Evolutionary conservation across 2,329 filamentous ascomycete genomes (phyloP).

Genomic region (Fusarium transvaalense): DNA sequence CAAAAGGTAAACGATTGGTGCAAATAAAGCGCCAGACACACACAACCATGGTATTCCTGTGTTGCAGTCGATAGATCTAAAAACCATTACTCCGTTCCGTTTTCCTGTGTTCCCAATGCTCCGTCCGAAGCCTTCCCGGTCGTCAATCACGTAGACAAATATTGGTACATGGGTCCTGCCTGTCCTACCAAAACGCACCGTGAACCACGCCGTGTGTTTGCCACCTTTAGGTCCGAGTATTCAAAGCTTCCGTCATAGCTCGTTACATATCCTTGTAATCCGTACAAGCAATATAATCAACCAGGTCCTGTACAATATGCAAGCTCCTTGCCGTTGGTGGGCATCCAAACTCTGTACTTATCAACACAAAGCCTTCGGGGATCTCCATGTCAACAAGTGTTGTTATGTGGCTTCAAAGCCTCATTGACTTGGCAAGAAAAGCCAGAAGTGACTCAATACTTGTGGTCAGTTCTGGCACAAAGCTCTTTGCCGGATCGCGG

Average conservation of each 20-base stretch:
- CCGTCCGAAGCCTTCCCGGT: slow-evolving; percentile 25
- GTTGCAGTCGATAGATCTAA: slow-evolving; percentile 16
- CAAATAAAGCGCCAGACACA: slow-evolving; percentile 10
- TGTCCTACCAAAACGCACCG: slow-evolving; percentile 25
- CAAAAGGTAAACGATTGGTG: neutral
- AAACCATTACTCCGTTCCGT: slow-evolving; percentile 29
- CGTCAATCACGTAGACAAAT: slow-evolving; percentile 36
- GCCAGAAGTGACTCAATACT: slow-evolving; percentile 3
- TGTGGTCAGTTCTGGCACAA: neutral
- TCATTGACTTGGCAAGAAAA: neutral
- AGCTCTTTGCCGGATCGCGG: neutral
- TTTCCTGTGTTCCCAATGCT: slow-evolving; percentile 30
- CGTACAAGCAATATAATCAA: slow-evolving; percentile 19
- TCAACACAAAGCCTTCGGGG: slow-evolving; percentile 13
- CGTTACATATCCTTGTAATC: slow-evolving; percentile 33
- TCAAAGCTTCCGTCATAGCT: slow-evolving; percentile 38
- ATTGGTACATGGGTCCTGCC: slow-evolving; percentile 40
- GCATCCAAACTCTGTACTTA: slow-evolving; percentile 5
- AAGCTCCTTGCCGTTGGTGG: slow-evolving; percentile 15
- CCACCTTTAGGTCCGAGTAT: slow-evolving; percentile 20
- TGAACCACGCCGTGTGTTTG: slow-evolving; percentile 14
- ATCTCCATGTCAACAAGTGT: slow-evolving; percentile 8
- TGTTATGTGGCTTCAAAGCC: slow-evolving; percentile 7
- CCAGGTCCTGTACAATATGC: slow-evolving; percentile 15
- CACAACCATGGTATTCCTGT: slow-evolving; percentile 33